Evolutionary conservation across 2,329 filamentous ascomycete species (phyloP).

Genomic region (Aspergillus quadrilineatus): DNA sequence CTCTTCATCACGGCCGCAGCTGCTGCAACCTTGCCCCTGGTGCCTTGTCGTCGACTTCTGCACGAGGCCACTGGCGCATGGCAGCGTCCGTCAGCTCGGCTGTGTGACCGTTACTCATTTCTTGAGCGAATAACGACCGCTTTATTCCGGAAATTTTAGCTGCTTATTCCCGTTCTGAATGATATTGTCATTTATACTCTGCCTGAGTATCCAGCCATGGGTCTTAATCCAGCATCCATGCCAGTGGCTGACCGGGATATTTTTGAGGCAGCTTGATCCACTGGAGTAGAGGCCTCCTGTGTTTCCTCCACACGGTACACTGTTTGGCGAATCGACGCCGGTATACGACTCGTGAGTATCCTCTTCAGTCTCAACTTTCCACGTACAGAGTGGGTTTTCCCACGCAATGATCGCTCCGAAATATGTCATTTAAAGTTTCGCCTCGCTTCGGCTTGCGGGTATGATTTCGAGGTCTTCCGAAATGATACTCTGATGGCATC

Average conservation of each 20-base stretch:
- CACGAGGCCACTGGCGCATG: conserved; percentile 4
- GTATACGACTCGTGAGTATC: not conserved
- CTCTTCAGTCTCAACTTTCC: not conserved
- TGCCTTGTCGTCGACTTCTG: conserved; percentile 6
- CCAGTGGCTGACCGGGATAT: not conserved
- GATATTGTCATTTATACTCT: not conserved
- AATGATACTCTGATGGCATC: not conserved
- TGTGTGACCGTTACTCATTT: not conserved
- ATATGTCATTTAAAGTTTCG: not conserved
- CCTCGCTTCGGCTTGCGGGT: not conserved
- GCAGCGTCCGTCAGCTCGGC: conserved; percentile 1
- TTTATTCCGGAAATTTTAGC: not conserved
- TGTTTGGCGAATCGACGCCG: not conserved
- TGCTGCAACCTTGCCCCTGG: conserved; percentile 16
- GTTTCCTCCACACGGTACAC: not conserved
- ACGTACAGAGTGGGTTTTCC: conserved; percentile 2
- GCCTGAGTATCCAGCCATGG: not conserved
- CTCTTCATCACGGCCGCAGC: conserved; percentile 9
- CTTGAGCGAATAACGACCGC: not conserved
- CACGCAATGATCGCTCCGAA: not conserved
- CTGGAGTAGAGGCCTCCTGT: not conserved
- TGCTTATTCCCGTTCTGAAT: not conserved
- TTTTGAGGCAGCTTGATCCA: conserved; percentile 3
- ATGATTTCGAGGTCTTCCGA: not conserved
- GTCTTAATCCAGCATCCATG: not conserved